Evolutionary conservation across 73 alveolate species (phyloP), one percentile per base, ranked within the genome.

Genomic region (Symbiodinium natans): DNA sequence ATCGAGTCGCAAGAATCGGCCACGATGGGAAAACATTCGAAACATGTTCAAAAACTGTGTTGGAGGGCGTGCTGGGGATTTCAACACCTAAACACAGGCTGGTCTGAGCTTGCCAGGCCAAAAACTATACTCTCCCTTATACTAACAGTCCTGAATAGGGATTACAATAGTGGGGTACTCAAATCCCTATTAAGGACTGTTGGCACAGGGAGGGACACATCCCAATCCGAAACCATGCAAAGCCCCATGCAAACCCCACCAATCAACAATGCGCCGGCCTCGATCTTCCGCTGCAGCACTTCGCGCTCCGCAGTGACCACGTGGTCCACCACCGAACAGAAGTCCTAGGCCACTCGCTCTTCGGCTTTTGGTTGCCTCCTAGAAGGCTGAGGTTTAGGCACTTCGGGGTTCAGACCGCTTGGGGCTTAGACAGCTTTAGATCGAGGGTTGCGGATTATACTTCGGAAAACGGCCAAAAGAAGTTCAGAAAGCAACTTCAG

Each of bases 251-350:
- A 63, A 25, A 19, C 7, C 39, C 40, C 25, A 5, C 25, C 74
- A 52, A 52, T 27, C n/a, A 5, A 63, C 80, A 63, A 63, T 17
- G 38, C 33, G 36, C 33, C 36, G 80, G 48, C 95, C 97, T 90
- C 97, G 73, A 90, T 68, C 27, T 33, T 27, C 19, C 80, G 97
- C 48, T 10, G 75, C 17, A 90, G 88, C 19, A 89, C 97, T 27
- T 90, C 97, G 27, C 97, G 88, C 80, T 90, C 97, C 19, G 15
- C 71, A 9, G 48, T 48, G 77, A 90, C 97, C 88, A 73, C 97
- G 39, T 29, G 36, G 75, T 90, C 97, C 34, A 68, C 77, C 42
- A 90, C 97, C n/a, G 97, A 59, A 25, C 97, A 68, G 97, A 90
- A 90, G 48, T 90, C 97, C 97, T 88, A 5, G 43, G 71, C 15